A percentile compares a stretch with the other conserved stretches of the same genome.
phyloP scores from a whole-genome alignment of 805 yeast genomes.

The Priceomyces fermenticarens region DNA sequence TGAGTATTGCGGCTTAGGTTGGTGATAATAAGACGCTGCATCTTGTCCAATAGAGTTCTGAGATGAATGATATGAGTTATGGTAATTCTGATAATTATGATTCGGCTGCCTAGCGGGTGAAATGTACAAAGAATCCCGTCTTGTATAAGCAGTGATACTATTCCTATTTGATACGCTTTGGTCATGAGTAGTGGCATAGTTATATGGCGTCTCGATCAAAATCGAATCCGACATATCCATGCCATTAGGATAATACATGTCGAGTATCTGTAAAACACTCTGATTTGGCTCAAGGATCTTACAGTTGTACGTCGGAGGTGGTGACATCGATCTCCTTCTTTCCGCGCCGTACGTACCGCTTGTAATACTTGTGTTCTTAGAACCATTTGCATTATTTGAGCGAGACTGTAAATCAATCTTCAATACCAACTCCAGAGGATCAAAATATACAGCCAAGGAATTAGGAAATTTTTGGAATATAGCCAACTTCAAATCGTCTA shows the following conservation, averaged over 20 bases:
- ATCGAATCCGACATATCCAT: slow-evolving; percentile 67
- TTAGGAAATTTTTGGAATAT: slow-evolving; percentile 66
- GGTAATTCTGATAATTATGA: neutral
- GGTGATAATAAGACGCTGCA: slow-evolving; percentile 17
- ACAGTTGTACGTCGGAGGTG: neutral
- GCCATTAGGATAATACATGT: slow-evolving; percentile 60
- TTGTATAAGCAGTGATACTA: neutral
- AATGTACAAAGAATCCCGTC: neutral
- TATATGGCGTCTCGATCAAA: slow-evolving; percentile 48
- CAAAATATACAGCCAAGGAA: slow-evolving; percentile 55
- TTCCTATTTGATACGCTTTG: neutral
- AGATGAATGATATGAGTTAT: slow-evolving; percentile 2
- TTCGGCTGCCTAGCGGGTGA: neutral
- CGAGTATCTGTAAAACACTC: slow-evolving; percentile 55
- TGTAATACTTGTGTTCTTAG: neutral
- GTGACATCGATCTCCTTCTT: neutral
- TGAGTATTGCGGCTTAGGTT: slow-evolving; percentile 34
- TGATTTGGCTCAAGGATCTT: slow-evolving; percentile 57
- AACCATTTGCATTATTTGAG: slow-evolving; percentile 5
- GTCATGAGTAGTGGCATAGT: neutral
- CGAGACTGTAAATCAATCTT: slow-evolving; percentile 23
- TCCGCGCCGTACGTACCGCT: neutral
- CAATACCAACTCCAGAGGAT: slow-evolving; percentile 65
- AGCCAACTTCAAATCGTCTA: slow-evolving; percentile 77
- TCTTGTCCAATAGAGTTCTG: slow-evolving; percentile 8